phyloP scores from a whole-genome alignment of 2,329 filamentous ascomycete species.

The Colletotrichum abscissum region DNA sequence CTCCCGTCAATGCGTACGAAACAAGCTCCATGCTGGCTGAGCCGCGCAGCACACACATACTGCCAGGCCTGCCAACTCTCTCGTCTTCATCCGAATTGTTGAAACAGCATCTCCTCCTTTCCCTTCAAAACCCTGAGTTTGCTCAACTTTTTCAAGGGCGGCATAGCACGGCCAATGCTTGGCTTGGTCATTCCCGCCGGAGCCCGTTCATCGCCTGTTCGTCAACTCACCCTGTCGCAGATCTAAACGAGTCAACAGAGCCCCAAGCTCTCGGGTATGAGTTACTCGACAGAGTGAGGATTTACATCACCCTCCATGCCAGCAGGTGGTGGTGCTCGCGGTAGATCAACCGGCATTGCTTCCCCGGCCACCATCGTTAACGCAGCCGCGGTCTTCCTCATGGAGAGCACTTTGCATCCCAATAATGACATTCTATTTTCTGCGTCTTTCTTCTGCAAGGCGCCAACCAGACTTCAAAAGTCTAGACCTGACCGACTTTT shows the following conservation, averaged over 20 bases:
- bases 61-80: background rate
- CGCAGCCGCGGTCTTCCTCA: background rate
- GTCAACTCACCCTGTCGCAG: slow-evolving; percentile 16
- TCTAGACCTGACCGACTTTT: background rate
- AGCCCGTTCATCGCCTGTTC: background rate
- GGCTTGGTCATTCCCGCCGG: background rate
- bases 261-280: slow-evolving; percentile 24
- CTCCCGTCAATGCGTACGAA: background rate
- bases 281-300: slow-evolving; percentile 12
- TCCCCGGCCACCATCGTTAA: slow-evolving; percentile 13
- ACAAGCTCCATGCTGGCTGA: slow-evolving; percentile 14
- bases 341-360: slow-evolving; percentile 14
- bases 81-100: slow-evolving; percentile 28
- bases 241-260: slow-evolving; percentile 20
- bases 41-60: background rate
- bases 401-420: background rate
- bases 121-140: slow-evolving; percentile 10
- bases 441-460: background rate
- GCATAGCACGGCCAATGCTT: background rate
- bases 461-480: background rate
- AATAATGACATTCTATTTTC: background rate
- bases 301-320: slow-evolving; percentile 22
- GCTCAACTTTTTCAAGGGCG: slow-evolving; percentile 10
- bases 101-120: slow-evolving; percentile 16
- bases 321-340: background rate